phyloP scores from a whole-genome alignment of 768 basidiomycete species.

The Pisolithus tinctorius region DNA sequence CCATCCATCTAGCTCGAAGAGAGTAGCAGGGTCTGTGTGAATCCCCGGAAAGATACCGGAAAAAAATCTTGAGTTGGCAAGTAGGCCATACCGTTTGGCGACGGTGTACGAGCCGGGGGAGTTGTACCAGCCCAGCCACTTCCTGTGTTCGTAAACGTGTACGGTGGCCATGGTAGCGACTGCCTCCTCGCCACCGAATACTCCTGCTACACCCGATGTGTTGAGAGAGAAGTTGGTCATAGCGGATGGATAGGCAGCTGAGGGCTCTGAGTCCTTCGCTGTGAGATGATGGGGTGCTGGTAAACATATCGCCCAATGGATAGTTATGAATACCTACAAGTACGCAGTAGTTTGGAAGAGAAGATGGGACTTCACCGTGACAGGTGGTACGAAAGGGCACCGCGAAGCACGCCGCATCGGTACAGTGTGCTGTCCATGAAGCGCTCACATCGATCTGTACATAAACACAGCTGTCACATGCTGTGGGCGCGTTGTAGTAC shows the following conservation, averaged over 20 bases:
- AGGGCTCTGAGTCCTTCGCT: constrained; percentile 24
- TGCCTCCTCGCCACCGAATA: too few relatives aligned
- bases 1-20: too few relatives aligned
- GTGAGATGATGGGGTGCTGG: not conserved
- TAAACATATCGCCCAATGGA: not conserved
- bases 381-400: too few relatives aligned
- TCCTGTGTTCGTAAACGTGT: constrained; percentile 27
- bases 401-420: too few relatives aligned
- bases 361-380: too few relatives aligned
- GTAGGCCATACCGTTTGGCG: constrained; percentile 22
- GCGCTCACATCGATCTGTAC: too few relatives aligned
- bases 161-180: constrained; percentile 31
- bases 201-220: not conserved
- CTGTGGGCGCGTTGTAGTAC: too few relatives aligned
- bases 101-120: constrained; percentile 31
- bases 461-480: too few relatives aligned
- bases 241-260: constrained; percentile 2
- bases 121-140: constrained; percentile 34
- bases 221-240: constrained; percentile 2
- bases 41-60: too few relatives aligned
- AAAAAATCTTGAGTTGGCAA: too few relatives aligned
- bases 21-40: too few relatives aligned
- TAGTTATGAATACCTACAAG: not conserved
- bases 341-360: not conserved
- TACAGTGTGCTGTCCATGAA: too few relatives aligned